A percentile compares a stretch with the other conserved stretches of the same genome.
Evolutionary conservation across 2,329 filamentous ascomycete species (phyloP).

Genomic region (Penicillium polonicum): DNA sequence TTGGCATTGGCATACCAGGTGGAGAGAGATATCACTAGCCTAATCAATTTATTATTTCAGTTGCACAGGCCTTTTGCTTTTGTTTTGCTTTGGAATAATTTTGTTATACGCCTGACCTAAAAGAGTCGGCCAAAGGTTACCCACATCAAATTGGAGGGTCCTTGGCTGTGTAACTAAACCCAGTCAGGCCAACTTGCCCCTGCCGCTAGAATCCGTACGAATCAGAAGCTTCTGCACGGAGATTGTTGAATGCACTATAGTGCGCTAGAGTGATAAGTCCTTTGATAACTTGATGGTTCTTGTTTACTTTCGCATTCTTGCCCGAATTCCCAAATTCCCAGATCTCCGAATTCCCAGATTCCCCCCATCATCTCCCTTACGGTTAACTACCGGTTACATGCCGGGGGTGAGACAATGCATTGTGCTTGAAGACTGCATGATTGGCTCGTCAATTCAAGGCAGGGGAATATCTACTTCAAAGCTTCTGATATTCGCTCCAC

Average conservation of each 20-base stretch:
- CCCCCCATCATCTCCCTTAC: not conserved
- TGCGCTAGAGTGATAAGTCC: not conserved
- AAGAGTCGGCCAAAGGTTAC: slow-evolving; percentile 5
- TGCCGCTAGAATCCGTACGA: slow-evolving; percentile 2
- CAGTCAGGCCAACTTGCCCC: slow-evolving; percentile 5
- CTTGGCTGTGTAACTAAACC: slow-evolving; percentile 12
- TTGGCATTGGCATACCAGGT: slow-evolving; percentile 7
- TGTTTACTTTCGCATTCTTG: slow-evolving; percentile 8
- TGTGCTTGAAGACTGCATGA: not conserved
- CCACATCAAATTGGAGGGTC: not conserved
- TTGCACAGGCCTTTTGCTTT: not conserved
- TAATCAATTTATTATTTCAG: not conserved
- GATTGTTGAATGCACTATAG: not conserved
- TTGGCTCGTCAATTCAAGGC: not conserved
- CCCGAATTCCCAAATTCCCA: too few species aligned
- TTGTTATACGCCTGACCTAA: not conserved
- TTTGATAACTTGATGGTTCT: not conserved
- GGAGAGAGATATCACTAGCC: not conserved
- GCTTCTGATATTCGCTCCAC: not conserved
- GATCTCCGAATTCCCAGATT: too few species aligned
- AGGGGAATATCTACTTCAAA: not conserved
- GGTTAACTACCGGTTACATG: slow-evolving; percentile 1
- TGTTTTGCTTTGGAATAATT: not conserved
- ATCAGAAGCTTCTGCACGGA: not conserved
- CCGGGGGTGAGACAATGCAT: slow-evolving; percentile 7